Percentiles rank a stretch among this genome's conserved stretches.
phyloP scores from a whole-genome alignment of 768 basidiomycete genomes.

The Suillus subluteus region DNA sequence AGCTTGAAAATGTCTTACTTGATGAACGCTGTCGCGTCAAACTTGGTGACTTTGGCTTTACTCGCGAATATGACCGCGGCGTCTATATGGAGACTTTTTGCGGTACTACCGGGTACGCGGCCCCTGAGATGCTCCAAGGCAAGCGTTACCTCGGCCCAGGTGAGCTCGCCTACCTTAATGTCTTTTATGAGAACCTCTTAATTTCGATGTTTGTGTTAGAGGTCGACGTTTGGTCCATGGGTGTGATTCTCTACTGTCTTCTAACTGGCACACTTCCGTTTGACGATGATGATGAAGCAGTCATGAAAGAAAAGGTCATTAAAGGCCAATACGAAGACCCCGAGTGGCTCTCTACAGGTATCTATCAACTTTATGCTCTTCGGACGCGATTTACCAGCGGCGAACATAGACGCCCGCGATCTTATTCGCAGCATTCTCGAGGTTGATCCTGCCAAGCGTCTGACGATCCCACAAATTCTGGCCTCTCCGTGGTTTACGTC shows the following conservation, averaged over 20 bases:
- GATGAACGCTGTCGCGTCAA: constrained; percentile 92
- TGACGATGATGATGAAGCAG: constrained; percentile 83
- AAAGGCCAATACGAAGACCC: constrained; percentile 90
- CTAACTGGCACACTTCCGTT: constrained; percentile 90
- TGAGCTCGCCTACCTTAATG: constrained; percentile 35
- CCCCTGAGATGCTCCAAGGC: constrained; percentile 89
- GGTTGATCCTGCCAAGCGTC: constrained; percentile 74
- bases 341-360: constrained; percentile 88
- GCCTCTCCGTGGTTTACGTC: constrained; percentile 84
- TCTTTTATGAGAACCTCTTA: constrained; percentile 16
- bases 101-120: constrained; percentile 92
- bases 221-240: constrained; percentile 95
- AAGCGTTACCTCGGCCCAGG: constrained; percentile 91
- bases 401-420: constrained; percentile 67
- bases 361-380: constrained; percentile 17
- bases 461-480: constrained; percentile 84
- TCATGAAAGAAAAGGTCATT: constrained; percentile 86
- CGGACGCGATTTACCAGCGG: constrained; percentile 34
- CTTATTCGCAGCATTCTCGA: constrained; percentile 78
- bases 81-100: constrained; percentile 89
- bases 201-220: constrained; percentile 49
- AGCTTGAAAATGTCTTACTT: constrained; percentile 91
- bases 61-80: constrained; percentile 84
- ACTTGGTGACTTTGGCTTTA: constrained; percentile 94
- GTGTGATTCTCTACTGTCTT: constrained; percentile 88